Evolutionary conservation across 257 asterid genomes (phyloP).

Genomic region (Solanum phureja): DNA sequence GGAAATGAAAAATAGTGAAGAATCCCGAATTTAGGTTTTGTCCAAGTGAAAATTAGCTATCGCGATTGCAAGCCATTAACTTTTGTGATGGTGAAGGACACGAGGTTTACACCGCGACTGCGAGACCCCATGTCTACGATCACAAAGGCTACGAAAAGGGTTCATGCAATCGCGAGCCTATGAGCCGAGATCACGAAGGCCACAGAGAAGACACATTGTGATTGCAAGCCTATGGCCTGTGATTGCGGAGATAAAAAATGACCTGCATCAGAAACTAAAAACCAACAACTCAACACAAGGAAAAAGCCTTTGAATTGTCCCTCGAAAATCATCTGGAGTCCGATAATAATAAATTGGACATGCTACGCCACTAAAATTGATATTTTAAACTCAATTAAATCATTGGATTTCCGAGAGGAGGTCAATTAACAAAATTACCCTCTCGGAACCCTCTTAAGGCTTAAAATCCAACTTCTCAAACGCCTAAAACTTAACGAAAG

Average conservation of each 20-base stretch:
- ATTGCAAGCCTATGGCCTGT: not conserved
- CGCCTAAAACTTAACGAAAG: not conserved
- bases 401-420: not conserved
- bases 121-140: not conserved
- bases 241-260: not conserved
- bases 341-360: not conserved
- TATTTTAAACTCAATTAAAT: too few relatives aligned
- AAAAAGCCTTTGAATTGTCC: not conserved
- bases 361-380: not conserved
- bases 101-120: not conserved
- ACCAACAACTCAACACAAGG: not conserved
- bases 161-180: not conserved
- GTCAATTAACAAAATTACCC: not conserved
- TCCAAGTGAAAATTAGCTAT: not conserved
- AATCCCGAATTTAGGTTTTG: not conserved
- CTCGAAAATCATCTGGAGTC: not conserved
- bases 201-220: not conserved
- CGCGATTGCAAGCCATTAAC: too few relatives aligned
- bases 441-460: not conserved
- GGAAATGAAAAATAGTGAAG: not conserved
- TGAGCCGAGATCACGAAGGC: not conserved
- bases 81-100: not conserved
- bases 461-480: not conserved
- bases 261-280: not conserved
- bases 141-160: not conserved